phyloP scores from a whole-genome alignment of 805 yeast species.

The Cyberlindnera saturnus region DNA sequence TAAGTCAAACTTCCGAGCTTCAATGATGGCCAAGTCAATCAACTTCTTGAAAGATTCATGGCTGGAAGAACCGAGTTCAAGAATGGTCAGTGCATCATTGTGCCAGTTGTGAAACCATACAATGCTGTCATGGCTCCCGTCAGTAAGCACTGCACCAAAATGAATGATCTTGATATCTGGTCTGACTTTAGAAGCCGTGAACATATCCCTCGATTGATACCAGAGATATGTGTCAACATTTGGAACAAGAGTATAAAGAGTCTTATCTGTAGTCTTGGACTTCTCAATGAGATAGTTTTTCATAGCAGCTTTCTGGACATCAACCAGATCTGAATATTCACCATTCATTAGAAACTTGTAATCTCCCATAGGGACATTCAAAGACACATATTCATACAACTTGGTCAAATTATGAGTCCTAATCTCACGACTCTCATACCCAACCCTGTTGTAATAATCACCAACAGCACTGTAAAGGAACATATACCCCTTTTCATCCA shows the following conservation, averaged over 20 bases:
- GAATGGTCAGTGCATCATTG: slow-evolving; percentile 23
- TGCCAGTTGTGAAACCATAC: slow-evolving; percentile 42
- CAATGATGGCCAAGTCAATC: slow-evolving; percentile 28
- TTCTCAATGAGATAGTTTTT: slow-evolving; percentile 13
- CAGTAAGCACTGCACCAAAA: slow-evolving; percentile 26
- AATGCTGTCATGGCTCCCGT: slow-evolving; percentile 27
- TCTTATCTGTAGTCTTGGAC: slow-evolving; percentile 16
- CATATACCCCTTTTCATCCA: slow-evolving; percentile 27
- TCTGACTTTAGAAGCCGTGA: slow-evolving; percentile 26
- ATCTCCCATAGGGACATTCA: background rate
- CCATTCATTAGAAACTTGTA: slow-evolving; percentile 26
- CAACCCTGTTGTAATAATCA: slow-evolving; percentile 56
- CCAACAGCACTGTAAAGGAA: slow-evolving; percentile 71
- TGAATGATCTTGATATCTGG: slow-evolving; percentile 8
- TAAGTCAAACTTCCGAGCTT: slow-evolving; percentile 26
- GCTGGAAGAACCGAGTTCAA: slow-evolving; percentile 8
- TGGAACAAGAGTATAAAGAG: slow-evolving; percentile 29
- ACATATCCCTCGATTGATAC: slow-evolving; percentile 36
- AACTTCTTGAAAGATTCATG: slow-evolving; percentile 23
- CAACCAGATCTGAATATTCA: slow-evolving; percentile 26
- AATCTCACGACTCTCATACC: slow-evolving; percentile 39
- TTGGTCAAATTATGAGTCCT: slow-evolving; percentile 27
- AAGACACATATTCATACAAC: slow-evolving; percentile 8
- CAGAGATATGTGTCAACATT: slow-evolving; percentile 32
- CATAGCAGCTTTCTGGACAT: slow-evolving; percentile 20